Percentiles rank a stretch among this genome's conserved stretches.
phyloP scores from a whole-genome alignment of 177 flowering plant genomes.

The Vitis hybrid region DNA sequence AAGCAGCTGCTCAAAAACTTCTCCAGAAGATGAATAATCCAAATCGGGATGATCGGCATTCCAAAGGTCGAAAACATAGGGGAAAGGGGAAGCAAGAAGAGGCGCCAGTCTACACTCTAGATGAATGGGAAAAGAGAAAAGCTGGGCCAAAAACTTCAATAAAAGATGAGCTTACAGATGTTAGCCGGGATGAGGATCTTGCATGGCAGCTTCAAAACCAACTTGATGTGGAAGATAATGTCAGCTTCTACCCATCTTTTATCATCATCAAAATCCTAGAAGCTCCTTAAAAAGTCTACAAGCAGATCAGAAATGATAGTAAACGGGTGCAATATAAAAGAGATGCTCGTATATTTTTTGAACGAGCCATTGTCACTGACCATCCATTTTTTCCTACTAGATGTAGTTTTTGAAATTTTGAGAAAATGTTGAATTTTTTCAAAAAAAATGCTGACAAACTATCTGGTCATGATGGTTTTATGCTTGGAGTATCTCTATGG shows the following conservation, averaged over 20 bases:
- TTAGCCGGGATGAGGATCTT: slow-evolving; percentile 71
- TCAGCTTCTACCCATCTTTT: slow-evolving; percentile 12
- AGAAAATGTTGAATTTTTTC: background rate
- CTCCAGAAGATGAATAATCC: slow-evolving; percentile 72
- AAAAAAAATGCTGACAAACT: background rate
- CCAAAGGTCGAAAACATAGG: slow-evolving; percentile 46
- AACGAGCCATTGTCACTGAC: background rate
- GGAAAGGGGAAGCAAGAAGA: slow-evolving; percentile 69
- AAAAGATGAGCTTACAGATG: slow-evolving; percentile 24
- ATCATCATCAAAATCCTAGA: slow-evolving; percentile 12
- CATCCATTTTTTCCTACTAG: background rate
- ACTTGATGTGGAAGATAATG: slow-evolving; percentile 79
- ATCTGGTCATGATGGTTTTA: background rate
- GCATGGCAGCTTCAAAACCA: slow-evolving; percentile 89
- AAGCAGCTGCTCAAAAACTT: slow-evolving; percentile 90
- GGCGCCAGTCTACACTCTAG: slow-evolving; percentile 53
- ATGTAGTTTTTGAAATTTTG: background rate
- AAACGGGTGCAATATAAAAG: background rate
- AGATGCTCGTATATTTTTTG: background rate
- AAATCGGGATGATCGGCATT: slow-evolving; percentile 22
- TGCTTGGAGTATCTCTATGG: background rate
- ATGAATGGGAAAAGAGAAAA: slow-evolving; percentile 84
- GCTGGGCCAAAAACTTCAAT: slow-evolving; percentile 24
- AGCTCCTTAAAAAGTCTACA: background rate
- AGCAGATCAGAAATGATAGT: background rate